Evolutionary conservation across 345 rosid species (phyloP).

Genomic region (Garcia nutans): DNA sequence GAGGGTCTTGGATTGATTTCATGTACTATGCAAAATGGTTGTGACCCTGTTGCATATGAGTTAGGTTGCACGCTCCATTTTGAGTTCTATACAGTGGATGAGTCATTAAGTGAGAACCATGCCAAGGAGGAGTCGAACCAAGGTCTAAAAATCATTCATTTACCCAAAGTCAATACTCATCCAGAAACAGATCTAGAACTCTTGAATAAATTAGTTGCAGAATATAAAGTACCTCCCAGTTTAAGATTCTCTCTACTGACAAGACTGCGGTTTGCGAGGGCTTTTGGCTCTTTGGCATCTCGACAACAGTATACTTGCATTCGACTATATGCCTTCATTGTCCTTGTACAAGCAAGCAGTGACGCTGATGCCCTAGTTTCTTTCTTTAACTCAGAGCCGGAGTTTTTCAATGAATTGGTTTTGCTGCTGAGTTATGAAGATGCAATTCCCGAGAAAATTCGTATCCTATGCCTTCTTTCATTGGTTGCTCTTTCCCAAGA

Average conservation of each 20-base stretch:
- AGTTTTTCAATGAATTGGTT: slow-evolving; percentile 84
- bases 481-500: slow-evolving; percentile 93
- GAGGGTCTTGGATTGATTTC: slow-evolving; percentile 92
- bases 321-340: slow-evolving; percentile 87
- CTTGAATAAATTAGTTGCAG: slow-evolving; percentile 62
- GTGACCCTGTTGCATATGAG: slow-evolving; percentile 68
- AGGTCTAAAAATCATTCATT: slow-evolving; percentile 79
- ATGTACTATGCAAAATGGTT: slow-evolving; percentile 59
- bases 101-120: slow-evolving; percentile 32
- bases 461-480: slow-evolving; percentile 68
- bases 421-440: slow-evolving; percentile 77
- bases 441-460: slow-evolving; percentile 82
- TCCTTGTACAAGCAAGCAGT: slow-evolving; percentile 83
- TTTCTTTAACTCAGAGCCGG: slow-evolving; percentile 89
- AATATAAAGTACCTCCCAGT: slow-evolving; percentile 69
- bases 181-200: slow-evolving; percentile 79
- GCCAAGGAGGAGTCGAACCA: slow-evolving; percentile 43
- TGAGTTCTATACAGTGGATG: slow-evolving; percentile 75
- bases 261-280: slow-evolving; percentile 88
- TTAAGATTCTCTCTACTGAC: slow-evolving; percentile 82
- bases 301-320: slow-evolving; percentile 88
- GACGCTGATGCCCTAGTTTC: slow-evolving; percentile 75
- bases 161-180: slow-evolving; percentile 44
- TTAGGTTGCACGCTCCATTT: slow-evolving; percentile 92
- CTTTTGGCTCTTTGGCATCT: slow-evolving; percentile 68